Base-by-base conservation (phyloP, 2,329 filamentous ascomycete genomes). In the Fusarium piperis region DNA sequence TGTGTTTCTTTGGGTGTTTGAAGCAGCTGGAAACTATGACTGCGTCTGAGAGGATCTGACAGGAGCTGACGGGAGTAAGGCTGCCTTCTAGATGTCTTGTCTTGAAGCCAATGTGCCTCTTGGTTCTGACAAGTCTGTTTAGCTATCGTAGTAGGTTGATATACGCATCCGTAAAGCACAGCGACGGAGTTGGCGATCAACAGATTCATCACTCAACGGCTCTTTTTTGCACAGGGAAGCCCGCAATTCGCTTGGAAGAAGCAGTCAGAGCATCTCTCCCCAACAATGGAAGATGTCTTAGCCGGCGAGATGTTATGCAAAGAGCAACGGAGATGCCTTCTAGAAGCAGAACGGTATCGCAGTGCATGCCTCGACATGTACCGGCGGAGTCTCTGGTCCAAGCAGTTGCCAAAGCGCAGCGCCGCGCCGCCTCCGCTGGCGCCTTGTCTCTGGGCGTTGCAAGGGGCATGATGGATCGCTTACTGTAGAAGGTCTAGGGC, bases 301-400 rank as follows among this genome's bases (percentile, higher is more conserved):
- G 26, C 60, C 35, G 38, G n/a, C 20, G 28, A 39, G 55, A 44
- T 62, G 23, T 51, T 26, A n/a, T 51, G 51, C 41, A 44, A 44
- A 35, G 23, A 48, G 6, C 32, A 71, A 71, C 63, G 70, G 63
- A 68, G 70, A 73, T 64, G 64, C 70, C 67, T 71, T 71, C 70
- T 68, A 65, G 63, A 72, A 62, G 38, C 44, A 62, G 26, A 59
- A 60, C 59, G 52, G 63, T 36, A 68, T 56, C 5, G 32, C 38
- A 46, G 32, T 9, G 30, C 56, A 55, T 46, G 46, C 65, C 69
- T 67, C 58, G 48, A 59, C 60, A 58, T 58, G 52, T 46, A 28
- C 13, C 30, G 26, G 36, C 33, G 58, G 65, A 73, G 66, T 73
- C 70, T 63, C 65, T 67, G 57, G 68, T 55, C 52, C 20, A 10